Evolutionary conservation across 176 grass and related monocot species (phyloP).

Genomic region (Eragrostis curvula): DNA sequence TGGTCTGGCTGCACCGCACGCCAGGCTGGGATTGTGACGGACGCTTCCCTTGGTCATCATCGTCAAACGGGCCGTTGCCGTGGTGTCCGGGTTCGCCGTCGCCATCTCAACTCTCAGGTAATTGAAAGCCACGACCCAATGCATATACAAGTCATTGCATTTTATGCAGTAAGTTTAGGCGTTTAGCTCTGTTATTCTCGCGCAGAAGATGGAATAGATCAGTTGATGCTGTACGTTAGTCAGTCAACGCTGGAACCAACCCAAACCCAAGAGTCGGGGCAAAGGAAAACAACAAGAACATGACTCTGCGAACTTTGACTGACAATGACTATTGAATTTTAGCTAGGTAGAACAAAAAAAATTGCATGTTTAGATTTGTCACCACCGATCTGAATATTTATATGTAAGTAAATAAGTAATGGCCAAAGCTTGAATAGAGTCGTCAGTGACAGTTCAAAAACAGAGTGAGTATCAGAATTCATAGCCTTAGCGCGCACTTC

Average conservation of each 20-base stretch:
- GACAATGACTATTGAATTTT: not conserved
- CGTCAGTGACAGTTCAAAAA: no score
- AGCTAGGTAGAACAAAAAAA: not conserved
- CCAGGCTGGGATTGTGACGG: not conserved
- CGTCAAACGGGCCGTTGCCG: not conserved
- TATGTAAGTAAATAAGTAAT: no score
- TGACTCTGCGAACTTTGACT: not conserved
- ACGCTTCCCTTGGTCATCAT: not conserved
- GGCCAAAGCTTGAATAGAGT: no score
- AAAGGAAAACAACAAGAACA: not conserved
- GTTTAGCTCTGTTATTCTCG: conserved; percentile 11
- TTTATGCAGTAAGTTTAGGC: not conserved
- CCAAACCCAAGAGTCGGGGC: conserved; percentile 14
- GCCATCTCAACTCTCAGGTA: conserved; percentile 4
- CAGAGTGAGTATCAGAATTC: not conserved
- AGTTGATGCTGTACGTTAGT: conserved; percentile 23
- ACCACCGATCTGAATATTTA: no score
- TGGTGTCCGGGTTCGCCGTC: not conserved
- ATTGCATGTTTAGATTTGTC: not conserved
- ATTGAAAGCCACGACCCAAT: not conserved
- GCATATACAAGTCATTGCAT: not conserved
- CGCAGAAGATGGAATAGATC: not conserved
- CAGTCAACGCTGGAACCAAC: conserved; percentile 36
- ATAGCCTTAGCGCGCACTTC: not conserved
- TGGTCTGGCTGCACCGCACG: no score